Percentiles rank a stretch among this genome's conserved stretches.
These are phyloP conservation scores for Salix caprea DNA, from an alignment of 345 rosid genomes.

Conservation along the genomic window DNA sequence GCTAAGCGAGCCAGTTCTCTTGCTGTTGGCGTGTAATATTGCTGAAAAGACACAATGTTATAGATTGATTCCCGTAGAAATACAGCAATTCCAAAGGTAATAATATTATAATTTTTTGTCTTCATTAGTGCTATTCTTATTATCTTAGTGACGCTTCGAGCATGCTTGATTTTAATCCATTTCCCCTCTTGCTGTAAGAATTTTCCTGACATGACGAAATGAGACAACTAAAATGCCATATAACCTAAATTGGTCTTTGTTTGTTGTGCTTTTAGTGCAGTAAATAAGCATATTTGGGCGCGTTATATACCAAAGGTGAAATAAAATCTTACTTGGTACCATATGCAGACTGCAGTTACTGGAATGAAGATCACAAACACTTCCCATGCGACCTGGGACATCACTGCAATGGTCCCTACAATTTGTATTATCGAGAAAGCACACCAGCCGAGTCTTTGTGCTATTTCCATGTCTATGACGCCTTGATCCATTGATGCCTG, in stretches of 20 bases:
- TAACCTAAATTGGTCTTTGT: not conserved
- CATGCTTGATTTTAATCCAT: not conserved
- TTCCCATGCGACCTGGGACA: constrained; percentile 97
- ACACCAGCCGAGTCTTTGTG: constrained; percentile 81
- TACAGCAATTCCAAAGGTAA: not conserved
- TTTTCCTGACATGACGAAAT: not conserved
- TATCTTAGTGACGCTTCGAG: not conserved
- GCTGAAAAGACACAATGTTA: constrained; percentile 34
- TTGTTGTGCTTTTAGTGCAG: not conserved
- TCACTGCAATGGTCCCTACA: constrained; percentile 74
- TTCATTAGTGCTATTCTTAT: not conserved
- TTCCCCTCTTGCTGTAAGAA: not conserved
- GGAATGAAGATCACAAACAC: constrained; percentile 93
- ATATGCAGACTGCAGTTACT: constrained; percentile 86
- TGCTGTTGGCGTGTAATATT: constrained; percentile 89
- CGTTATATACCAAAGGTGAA: not conserved
- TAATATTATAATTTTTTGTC: not conserved
- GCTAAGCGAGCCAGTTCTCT: constrained; percentile 85
- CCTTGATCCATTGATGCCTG: constrained; percentile 94
- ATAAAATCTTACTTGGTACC: constrained; percentile 70
- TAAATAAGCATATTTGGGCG: not conserved
- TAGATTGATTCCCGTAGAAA: not conserved
- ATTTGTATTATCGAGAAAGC: constrained; percentile 82
- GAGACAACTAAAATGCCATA: not conserved
- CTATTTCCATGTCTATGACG: constrained; percentile 81